Evolutionary conservation across 2,329 filamentous ascomycete species (phyloP).

Genomic region (Daldinia sp.): DNA sequence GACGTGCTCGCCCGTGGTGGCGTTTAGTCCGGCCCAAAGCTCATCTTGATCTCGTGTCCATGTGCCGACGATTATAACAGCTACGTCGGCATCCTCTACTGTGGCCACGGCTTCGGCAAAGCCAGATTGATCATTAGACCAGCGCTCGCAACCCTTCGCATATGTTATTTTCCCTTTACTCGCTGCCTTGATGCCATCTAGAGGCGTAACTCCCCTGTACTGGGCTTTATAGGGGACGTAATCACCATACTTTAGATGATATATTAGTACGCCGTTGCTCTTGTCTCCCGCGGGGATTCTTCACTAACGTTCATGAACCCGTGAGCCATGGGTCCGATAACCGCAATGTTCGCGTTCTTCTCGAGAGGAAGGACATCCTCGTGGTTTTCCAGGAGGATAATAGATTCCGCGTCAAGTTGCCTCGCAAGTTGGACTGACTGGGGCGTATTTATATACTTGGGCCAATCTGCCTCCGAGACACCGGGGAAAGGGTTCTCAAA

Average conservation of each 20-base stretch:
- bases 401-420: constrained; percentile 70
- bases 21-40: constrained; percentile 75
- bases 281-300: background rate
- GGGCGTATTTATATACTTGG: constrained; percentile 68
- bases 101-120: constrained; percentile 72
- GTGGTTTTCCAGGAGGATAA: constrained; percentile 68
- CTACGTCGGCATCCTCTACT: constrained; percentile 73
- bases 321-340: constrained; percentile 79
- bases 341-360: constrained; percentile 73
- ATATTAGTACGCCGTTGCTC: constrained; percentile 39
- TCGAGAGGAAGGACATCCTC: constrained; percentile 61
- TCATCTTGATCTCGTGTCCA: constrained; percentile 78
- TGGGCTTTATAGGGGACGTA: constrained; percentile 74
- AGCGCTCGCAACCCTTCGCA: constrained; percentile 74
- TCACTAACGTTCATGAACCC: constrained; percentile 71
- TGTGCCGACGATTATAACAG: constrained; percentile 77
- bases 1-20: constrained; percentile 78
- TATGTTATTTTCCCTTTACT: constrained; percentile 70
- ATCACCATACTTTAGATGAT: constrained; percentile 68
- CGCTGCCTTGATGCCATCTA: constrained; percentile 71
- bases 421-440: constrained; percentile 66
- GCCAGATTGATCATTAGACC: constrained; percentile 74
- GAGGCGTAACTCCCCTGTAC: constrained; percentile 71
- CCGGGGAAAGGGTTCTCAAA: constrained; percentile 75
- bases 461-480: constrained; percentile 62